Percentiles rank a stretch among this genome's conserved stretches.
Conservation (phyloP, 2,329 filamentous ascomycete species). For the Diaporthe sp. region DNA sequence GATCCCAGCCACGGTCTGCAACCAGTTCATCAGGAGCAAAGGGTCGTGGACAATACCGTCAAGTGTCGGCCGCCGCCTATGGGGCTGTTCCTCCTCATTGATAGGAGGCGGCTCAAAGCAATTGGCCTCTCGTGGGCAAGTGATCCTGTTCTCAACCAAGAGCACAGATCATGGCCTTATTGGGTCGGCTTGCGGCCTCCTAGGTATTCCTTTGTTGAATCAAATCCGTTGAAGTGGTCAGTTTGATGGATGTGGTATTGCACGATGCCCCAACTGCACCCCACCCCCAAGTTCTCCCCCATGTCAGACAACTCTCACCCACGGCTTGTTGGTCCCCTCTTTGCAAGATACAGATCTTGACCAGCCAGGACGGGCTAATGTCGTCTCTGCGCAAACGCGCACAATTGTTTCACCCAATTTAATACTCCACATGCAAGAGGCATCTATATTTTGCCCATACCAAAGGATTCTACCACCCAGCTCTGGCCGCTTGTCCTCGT, state of each 20-base stretch:
- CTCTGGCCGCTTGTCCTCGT: conserved; percentile 4
- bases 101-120: not conserved
- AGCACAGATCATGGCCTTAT: not conserved
- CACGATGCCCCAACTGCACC: not conserved
- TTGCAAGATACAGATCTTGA: conserved; percentile 1
- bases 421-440: not conserved
- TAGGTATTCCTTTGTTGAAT: not conserved
- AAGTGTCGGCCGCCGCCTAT: not conserved
- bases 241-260: not conserved
- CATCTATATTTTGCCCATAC: not conserved
- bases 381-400: conserved; percentile 8
- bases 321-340: not conserved
- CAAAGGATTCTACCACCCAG: conserved; percentile 1
- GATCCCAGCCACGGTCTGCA: conserved; percentile 8
- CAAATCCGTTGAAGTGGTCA: not conserved
- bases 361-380: not conserved
- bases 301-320: not conserved
- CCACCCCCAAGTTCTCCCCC: not conserved
- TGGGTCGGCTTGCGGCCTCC: not conserved
- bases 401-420: not conserved
- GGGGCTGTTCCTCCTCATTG: not conserved
- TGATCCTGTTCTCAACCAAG: conserved; percentile 8
- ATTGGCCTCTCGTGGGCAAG: not conserved
- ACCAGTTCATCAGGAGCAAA: not conserved
- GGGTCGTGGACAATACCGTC: not conserved